A percentile compares a stretch with the other conserved stretches of the same genome.
These are phyloP conservation scores for Petunia hybrid DNA, from an alignment of 305 asterid genomes.

Conservation along the genomic window DNA sequence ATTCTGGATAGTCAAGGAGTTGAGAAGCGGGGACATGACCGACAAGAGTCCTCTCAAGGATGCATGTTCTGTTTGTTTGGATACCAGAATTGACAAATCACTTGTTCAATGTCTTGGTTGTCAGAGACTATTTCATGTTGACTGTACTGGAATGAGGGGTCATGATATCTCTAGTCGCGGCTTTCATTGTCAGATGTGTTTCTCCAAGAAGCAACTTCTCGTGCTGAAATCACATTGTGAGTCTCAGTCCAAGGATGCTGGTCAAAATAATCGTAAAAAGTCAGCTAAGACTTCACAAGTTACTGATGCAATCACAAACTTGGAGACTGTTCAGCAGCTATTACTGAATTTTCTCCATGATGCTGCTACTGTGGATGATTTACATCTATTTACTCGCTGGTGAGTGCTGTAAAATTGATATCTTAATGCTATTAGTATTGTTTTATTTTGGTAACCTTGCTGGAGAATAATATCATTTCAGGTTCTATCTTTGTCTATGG, in stretches of 20 bases:
- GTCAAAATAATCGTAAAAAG: slow-evolving; percentile 47
- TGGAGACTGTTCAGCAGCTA: slow-evolving; percentile 94
- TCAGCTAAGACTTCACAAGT: slow-evolving; percentile 60
- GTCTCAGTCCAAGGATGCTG: slow-evolving; percentile 62
- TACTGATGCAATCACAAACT: slow-evolving; percentile 55
- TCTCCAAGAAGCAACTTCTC: slow-evolving; percentile 80
- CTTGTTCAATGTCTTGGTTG: slow-evolving; percentile 79
- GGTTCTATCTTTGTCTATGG: slow-evolving; percentile 99
- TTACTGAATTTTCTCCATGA: slow-evolving; percentile 93
- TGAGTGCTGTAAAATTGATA: slow-evolving; percentile 46
- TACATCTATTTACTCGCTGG: slow-evolving; percentile 86
- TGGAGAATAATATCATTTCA: slow-evolving; percentile 50
- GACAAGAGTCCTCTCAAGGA: slow-evolving; percentile 54
- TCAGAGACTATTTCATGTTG: slow-evolving; percentile 79
- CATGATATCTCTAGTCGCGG: slow-evolving; percentile 65
- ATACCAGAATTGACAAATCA: slow-evolving; percentile 60
- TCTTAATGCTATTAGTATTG: slow-evolving; percentile 33
- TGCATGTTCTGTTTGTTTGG: slow-evolving; percentile 81
- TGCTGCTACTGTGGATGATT: slow-evolving; percentile 73
- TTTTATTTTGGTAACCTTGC: slow-evolving; percentile 36
- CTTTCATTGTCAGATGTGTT: slow-evolving; percentile 74
- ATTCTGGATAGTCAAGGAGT: slow-evolving; percentile 85
- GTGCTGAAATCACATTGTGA: slow-evolving; percentile 67
- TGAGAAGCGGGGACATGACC: slow-evolving; percentile 53
- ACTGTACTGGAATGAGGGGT: slow-evolving; percentile 81